Base-by-base conservation (phyloP, 495 filamentous ascomycete genomes). In the Penicillium manginii region DNA sequence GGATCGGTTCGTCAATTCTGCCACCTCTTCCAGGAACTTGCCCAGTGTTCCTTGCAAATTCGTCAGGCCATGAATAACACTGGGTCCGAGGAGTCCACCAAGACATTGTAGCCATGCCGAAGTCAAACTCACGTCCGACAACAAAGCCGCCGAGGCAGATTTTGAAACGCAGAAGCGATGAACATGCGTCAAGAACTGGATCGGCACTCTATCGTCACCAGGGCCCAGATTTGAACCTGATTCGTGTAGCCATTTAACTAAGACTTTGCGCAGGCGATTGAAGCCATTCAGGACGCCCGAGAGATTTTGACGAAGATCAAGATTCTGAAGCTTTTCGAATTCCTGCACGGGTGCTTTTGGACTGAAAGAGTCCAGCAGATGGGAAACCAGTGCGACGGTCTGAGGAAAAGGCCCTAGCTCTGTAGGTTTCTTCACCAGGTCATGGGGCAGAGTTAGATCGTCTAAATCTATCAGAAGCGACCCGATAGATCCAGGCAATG, bases 281-380 rank as follows among this genome's bases (percentile, higher is more conserved):
- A 73, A 73, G n/a, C 66, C 65, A 59, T 78, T 76, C 15, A 73
- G 42, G 5, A 70, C 46, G 70, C 72, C 75, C 15, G 71, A 62
- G 29, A 70, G 59, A 49, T 74, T 73, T 37, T 75, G 73, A 31
- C 70, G 71, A 42, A 69, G 50, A 26, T 51, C 56, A 29, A 63
- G 50, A 10, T 52, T 40, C 14, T 54, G 64, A n/a, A 62, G 45
- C 18, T 60, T 62, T 12, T 37, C 15, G 18, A 23, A 32, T 17
- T 31, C 21, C 23, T 49, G 26, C 11, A 43, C 40, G 49, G 58
- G 26, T 19, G 47, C 45, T 8, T 56, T 58, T 0, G 58, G 61
- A n/a, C 59, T 62, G 50, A 74, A 64, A n/a, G 72, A 70, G 22
- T 71, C 64, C 31, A 79, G 55, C 18, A 80, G 48, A n/a, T 51